Evolutionary conservation across 2,329 filamentous ascomycete genomes (phyloP).

Genomic region (Ambrosiella cleistominuta): DNA sequence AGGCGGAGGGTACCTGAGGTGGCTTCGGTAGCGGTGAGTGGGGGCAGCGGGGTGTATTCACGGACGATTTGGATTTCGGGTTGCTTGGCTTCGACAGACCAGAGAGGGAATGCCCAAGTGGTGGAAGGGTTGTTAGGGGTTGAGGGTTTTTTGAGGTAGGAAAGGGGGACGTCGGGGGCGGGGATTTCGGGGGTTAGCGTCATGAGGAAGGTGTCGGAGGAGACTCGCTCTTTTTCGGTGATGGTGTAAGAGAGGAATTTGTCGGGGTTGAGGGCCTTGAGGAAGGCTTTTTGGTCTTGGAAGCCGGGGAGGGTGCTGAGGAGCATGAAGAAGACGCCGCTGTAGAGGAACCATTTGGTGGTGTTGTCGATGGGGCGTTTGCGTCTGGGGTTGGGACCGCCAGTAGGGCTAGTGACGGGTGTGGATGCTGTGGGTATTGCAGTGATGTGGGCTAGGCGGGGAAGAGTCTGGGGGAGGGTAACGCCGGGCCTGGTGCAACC

Average conservation of each 20-base stretch:
- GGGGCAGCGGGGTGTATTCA: slow-evolving; percentile 76
- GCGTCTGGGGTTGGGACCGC: not conserved
- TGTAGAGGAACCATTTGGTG: slow-evolving; percentile 10
- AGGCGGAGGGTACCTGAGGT: slow-evolving; percentile 42
- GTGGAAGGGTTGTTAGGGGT: slow-evolving; percentile 6
- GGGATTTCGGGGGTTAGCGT: slow-evolving; percentile 32
- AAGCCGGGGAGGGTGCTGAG: slow-evolving; percentile 8
- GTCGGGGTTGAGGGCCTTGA: slow-evolving; percentile 33
- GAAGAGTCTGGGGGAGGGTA: not conserved
- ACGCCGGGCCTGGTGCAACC: not conserved
- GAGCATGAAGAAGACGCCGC: slow-evolving; percentile 11
- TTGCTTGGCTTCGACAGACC: slow-evolving; percentile 87
- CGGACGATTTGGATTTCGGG: slow-evolving; percentile 83
- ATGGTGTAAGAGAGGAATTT: slow-evolving; percentile 52
- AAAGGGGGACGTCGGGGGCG: slow-evolving; percentile 14
- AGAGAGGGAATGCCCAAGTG: slow-evolving; percentile 41
- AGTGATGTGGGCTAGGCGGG: not conserved
- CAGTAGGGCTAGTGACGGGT: not conserved
- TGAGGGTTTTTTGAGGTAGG: slow-evolving; percentile 17
- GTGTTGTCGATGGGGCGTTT: slow-evolving; percentile 9
- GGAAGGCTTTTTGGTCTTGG: slow-evolving; percentile 9
- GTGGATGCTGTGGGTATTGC: not conserved
- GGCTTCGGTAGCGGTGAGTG: slow-evolving; percentile 19
- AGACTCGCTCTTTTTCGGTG: slow-evolving; percentile 41
- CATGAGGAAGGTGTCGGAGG: slow-evolving; percentile 51